Evolutionary conservation across 208 protist species (phyloP), one percentile per base, ranked within the genome.

Genomic region (Tritrichomonas musculus): DNA sequence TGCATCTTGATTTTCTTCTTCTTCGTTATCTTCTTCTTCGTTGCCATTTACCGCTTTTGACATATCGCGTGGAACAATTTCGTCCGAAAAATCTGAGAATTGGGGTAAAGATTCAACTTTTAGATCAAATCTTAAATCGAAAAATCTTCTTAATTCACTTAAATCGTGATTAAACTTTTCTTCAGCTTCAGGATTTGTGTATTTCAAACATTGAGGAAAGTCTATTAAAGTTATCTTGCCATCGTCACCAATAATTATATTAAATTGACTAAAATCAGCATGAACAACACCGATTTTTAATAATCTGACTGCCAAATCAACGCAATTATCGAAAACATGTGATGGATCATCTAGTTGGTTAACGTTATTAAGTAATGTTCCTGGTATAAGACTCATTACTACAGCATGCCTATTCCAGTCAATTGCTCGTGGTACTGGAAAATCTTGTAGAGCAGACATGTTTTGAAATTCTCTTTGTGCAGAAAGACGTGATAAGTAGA

Each of bases 381-480:
- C 82, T 33, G 11, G 4, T 20, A 98, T 96, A 27, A 97, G 94
- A 88, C 96, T 95, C 99, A 99, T 99, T 41, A 99, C 94, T 30
- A 99, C 96, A 50, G 96, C 97, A 95, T 99, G 99, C 0, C 99
- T 96, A 96, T 99, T 99, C 44, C 97, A 96, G 92, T 99, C 98
- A 77, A 99, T 97, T 41, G 98, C 98, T 82, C 95, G 96, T 39
- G 98, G 98, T 41, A 99, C 97, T 49, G 98, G 98, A 75, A 99
- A 99, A 53, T 97, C 97, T 94, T 99, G 97, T 2, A 99, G 95
- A 75, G 97, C 96, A 94, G 97, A 97, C 98, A 99, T 99, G 94
- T 98, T 99, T 64, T 97, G 96, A 96, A 96, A 99, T 96, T 99
- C 98, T 94, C 98, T 98, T 92, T 97, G 94, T 17, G 99, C 98